A percentile compares a stretch with the other conserved stretches of the same genome.
Conservation (phyloP, 176 grass and related monocot genomes). For the Poa annua region DNA sequence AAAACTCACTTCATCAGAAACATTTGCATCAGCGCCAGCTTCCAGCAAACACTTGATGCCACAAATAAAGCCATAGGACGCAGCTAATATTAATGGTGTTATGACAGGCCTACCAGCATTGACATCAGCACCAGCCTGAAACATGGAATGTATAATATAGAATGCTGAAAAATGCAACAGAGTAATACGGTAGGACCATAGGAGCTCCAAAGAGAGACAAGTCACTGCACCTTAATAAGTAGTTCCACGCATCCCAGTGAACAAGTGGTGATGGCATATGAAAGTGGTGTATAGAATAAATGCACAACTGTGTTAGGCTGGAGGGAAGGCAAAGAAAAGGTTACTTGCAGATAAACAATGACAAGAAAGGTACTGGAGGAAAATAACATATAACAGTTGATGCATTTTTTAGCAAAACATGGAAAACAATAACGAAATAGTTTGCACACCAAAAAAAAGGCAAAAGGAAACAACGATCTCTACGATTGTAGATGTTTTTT, state of each 20-base stretch:
- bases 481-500: not conserved
- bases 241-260: not conserved
- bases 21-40: not conserved
- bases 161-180: not conserved
- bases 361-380: not conserved
- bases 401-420: not conserved
- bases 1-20: not conserved
- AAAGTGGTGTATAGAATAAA: not conserved
- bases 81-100: not conserved
- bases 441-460: not conserved
- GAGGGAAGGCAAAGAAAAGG: not conserved
- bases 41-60: not conserved
- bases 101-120: not conserved
- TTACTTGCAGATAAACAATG: not conserved
- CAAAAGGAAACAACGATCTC: not conserved
- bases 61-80: not conserved
- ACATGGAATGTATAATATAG: not conserved
- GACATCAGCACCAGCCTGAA: not conserved
- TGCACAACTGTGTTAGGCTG: not conserved
- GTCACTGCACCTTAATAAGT: not conserved
- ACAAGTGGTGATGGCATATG: not conserved
- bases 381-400: not conserved
- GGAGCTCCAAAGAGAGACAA: not conserved
- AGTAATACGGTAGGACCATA: too few relatives aligned
- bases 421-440: not conserved